Percentiles rank a stretch among this genome's conserved stretches.
Conservation (phyloP, 345 rosid genomes). For the Camelina neglecta region DNA sequence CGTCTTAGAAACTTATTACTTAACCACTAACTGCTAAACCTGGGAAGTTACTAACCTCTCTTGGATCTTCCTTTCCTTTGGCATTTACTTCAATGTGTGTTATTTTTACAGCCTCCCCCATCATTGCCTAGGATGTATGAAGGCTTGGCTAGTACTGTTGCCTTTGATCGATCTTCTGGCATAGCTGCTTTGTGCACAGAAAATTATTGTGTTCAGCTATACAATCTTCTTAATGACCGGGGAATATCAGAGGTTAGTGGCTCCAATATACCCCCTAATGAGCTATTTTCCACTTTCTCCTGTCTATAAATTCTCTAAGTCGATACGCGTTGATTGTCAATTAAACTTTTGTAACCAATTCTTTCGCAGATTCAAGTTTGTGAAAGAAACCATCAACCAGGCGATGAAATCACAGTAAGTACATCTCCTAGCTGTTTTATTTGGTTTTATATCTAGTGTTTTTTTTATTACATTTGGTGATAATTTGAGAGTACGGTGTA, state of each 20-base stretch:
- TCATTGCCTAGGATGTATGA: constrained; percentile 58
- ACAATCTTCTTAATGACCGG: constrained; percentile 82
- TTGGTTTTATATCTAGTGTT: background rate
- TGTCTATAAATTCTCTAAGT: constrained; percentile 1
- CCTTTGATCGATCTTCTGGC: constrained; percentile 73
- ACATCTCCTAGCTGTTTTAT: constrained; percentile 2
- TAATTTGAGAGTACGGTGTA: constrained; percentile 42
- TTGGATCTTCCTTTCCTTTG: constrained; percentile 21
- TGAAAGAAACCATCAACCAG: constrained; percentile 98
- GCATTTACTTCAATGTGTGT: constrained; percentile 18
- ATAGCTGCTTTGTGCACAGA: constrained; percentile 80
- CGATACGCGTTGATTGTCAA: background rate
- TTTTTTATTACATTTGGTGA: background rate
- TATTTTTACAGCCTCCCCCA: constrained; percentile 69
- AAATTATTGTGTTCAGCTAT: constrained; percentile 79
- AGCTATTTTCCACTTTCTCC: constrained; percentile 17
- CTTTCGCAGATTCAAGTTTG: background rate
- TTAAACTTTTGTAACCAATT: background rate
- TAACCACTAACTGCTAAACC: background rate
- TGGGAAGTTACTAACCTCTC: background rate
- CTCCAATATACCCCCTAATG: background rate
- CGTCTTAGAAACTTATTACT: constrained; percentile 28
- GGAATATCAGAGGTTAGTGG: constrained; percentile 78
- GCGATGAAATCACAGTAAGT: constrained; percentile 83
- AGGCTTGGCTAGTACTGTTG: constrained; percentile 56